Base-by-base conservation (phyloP, 2,329 filamentous ascomycete species). In the Xylaria polymorpha region DNA sequence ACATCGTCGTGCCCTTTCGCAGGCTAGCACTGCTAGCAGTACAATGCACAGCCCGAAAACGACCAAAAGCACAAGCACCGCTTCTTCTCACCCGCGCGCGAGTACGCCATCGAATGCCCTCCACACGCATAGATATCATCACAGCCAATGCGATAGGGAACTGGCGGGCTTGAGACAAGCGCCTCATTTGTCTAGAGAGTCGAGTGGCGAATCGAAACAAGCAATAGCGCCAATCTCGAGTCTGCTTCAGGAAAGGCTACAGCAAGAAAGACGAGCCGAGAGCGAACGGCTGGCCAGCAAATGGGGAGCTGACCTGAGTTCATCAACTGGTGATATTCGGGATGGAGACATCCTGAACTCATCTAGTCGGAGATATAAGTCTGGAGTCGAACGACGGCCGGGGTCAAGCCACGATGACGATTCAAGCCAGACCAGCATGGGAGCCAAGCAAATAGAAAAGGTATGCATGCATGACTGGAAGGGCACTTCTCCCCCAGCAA, bases 361-460 rank as follows among this genome's bases (percentile, higher is more conserved):
- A 1, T 83, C 84, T 0, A 74, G 77, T 39, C 80, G 74, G 66
- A 79, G 68, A 74, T 71, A 70, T 61, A 78, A 64, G 12, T 75
- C 75, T 0, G 72, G 77, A 0, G 81, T 81, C 25, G 78, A 77
- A 35, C 79, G 77, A 43, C 80, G 83, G 8, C 84, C 84, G 1
- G 77, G 77, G n/a, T 85, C 84, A 1, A 84, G 83, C 67, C 73
- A 78, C 25, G 81, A 77, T 8, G 76, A 80, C 7, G 85, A 86
- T 9, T 71, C 78, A 12, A 85, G 82, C 73, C 85, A 85, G 71
- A 88, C 85, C 71, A 84, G 84, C 4, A 83, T 91, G 79, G 90
- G 90, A 1, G 81, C 89, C 7, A 90, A 91, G 76, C 90, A 92
- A 73, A 89, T 91, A 82, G 90, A 93, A 77, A 84, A 89, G 81